Percentiles rank a stretch among this genome's conserved stretches.
Conservation (phyloP, 2,329 filamentous ascomycete genomes). For the Penicillium sp. region DNA sequence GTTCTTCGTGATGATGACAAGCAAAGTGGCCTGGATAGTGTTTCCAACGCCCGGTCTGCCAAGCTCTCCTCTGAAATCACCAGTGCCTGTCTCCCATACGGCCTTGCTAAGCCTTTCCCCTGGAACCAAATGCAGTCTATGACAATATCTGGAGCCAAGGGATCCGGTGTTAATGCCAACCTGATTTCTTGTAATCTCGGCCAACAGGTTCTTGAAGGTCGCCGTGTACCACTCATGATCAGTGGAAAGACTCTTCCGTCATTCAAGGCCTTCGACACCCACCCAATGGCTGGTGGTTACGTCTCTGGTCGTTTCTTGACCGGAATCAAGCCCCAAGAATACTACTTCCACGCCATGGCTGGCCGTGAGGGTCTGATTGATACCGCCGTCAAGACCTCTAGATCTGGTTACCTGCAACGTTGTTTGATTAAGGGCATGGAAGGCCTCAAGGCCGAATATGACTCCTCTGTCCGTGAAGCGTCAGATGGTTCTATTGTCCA, state of each 20-base stretch:
- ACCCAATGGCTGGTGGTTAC: constrained; percentile 86
- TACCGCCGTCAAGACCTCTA: constrained; percentile 96
- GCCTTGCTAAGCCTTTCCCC: constrained; percentile 87
- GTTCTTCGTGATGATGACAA: constrained; percentile 89
- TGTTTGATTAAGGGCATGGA: constrained; percentile 99
- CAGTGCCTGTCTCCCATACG: constrained; percentile 71
- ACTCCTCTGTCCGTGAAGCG: constrained; percentile 82
- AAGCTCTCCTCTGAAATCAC: constrained; percentile 77
- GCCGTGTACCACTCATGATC: constrained; percentile 94
- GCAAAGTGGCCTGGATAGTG: constrained; percentile 81
- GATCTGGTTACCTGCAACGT: constrained; percentile 92
- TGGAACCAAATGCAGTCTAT: constrained; percentile 99
- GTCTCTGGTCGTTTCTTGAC: constrained; percentile 97
- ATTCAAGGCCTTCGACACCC: constrained; percentile 87
- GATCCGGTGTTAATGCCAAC: constrained; percentile 88
- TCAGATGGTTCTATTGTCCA: constrained; percentile 91
- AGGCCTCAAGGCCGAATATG: constrained; percentile 85
- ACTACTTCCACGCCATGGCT: constrained; percentile 99
- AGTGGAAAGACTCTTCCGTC: constrained; percentile 95
- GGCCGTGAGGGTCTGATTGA: constrained; percentile 97
- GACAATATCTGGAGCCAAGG: constrained; percentile 96
- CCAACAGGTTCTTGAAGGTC: constrained; percentile 92
- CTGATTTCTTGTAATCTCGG: constrained; percentile 97
- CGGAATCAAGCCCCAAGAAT: constrained; percentile 93
- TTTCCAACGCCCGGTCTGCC: constrained; percentile 71